phyloP scores from a whole-genome alignment of 1,284 basidiomycete genomes.

The Trametes hirsuta region DNA sequence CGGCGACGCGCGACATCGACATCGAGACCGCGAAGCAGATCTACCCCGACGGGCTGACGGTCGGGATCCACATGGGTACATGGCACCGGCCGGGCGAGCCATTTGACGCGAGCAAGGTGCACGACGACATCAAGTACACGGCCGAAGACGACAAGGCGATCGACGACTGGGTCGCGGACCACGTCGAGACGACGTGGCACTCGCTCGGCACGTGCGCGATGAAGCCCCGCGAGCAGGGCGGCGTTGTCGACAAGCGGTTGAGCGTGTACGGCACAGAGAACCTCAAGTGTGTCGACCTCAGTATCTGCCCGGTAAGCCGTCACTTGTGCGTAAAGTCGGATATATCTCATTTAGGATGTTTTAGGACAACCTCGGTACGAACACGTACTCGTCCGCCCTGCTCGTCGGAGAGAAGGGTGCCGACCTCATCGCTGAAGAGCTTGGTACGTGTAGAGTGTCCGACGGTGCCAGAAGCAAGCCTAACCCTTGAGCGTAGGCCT shows the following conservation, averaged over 20 bases:
- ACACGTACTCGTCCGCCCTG: conserved; percentile 71
- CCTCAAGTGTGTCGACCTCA: conserved; percentile 69
- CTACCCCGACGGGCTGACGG: conserved; percentile 61
- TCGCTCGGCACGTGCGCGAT: conserved; percentile 65
- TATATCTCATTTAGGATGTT: not conserved
- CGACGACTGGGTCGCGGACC: conserved; percentile 68
- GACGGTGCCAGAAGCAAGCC: not conserved
- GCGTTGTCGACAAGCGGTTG: conserved; percentile 73
- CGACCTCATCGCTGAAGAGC: conserved; percentile 61
- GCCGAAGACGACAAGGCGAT: conserved; percentile 71
- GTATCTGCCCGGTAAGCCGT: conserved; percentile 63
- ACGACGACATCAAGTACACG: conserved; percentile 66
- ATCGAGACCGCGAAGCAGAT: conserved; percentile 69
- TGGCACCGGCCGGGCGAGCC: conserved; percentile 62
- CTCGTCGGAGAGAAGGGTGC: conserved; percentile 74
- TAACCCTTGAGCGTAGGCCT: conserved; percentile 44
- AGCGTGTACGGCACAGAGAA: conserved; percentile 76
- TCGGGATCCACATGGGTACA: conserved; percentile 75
- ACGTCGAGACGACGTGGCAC: conserved; percentile 80
- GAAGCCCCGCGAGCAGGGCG: conserved; percentile 78
- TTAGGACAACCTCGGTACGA: conserved; percentile 71
- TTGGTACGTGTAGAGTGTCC: conserved; percentile 44
- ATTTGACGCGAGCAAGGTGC: conserved; percentile 59
- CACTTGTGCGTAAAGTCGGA: not conserved
- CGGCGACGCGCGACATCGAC: conserved; percentile 63